These are phyloP conservation scores for Globisporangium canariense DNA, from an alignment of 352 stramenopile genomes.

Conservation along the genomic window DNA sequence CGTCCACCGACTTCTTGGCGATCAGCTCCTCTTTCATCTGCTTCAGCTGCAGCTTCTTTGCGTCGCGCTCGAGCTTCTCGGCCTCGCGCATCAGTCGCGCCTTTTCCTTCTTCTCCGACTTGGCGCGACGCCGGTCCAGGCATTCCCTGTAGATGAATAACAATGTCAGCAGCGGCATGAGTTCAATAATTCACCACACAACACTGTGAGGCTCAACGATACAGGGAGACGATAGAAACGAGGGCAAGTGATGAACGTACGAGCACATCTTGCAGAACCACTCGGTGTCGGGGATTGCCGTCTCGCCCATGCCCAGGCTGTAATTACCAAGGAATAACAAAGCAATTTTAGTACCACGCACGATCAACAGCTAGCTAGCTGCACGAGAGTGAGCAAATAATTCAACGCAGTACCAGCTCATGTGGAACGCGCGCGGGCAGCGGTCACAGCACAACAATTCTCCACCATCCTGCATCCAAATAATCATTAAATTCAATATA, in stretches of 20 bases:
- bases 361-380: neutral
- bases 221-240: neutral
- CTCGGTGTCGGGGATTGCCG: slow-evolving; percentile 75
- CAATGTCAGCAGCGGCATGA: neutral
- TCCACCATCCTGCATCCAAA: slow-evolving; percentile 44
- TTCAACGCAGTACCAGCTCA: slow-evolving; percentile 54
- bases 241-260: slow-evolving; percentile 34
- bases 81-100: slow-evolving; percentile 74
- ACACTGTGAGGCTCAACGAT: neutral
- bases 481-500: neutral
- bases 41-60: slow-evolving; percentile 50
- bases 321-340: neutral
- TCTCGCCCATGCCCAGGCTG: slow-evolving; percentile 74
- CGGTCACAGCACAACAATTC: slow-evolving; percentile 90
- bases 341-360: slow-evolving; percentile 2
- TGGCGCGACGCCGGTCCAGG: slow-evolving; percentile 70
- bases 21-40: slow-evolving; percentile 73
- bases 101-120: slow-evolving; percentile 77
- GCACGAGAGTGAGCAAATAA: neutral
- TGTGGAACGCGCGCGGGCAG: slow-evolving; percentile 92
- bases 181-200: neutral
- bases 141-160: slow-evolving; percentile 42
- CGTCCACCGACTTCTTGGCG: slow-evolving; percentile 71
- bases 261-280: slow-evolving; percentile 88
- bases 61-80: slow-evolving; percentile 78